phyloP scores from a whole-genome alignment of 2,329 filamentous ascomycete genomes.

The Pseudophaeomoniella oleicola region DNA sequence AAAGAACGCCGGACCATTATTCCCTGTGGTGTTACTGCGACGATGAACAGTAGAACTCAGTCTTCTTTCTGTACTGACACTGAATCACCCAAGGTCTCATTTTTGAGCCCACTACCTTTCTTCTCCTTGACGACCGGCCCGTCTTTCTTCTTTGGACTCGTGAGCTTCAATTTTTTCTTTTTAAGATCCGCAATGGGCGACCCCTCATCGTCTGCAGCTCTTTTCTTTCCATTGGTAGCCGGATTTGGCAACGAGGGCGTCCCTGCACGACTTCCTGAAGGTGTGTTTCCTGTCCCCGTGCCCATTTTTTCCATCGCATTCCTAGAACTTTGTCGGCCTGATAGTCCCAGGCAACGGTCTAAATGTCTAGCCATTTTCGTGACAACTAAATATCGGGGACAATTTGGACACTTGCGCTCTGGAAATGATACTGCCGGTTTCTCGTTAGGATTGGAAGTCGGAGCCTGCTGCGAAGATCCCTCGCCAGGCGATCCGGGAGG shows the following conservation, averaged over 20 bases:
- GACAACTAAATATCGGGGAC: conserved; percentile 46
- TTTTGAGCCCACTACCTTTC: background rate
- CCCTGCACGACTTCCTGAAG: conserved; percentile 25
- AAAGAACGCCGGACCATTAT: background rate
- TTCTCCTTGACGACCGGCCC: background rate
- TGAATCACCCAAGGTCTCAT: background rate
- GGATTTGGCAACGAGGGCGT: conserved; percentile 18
- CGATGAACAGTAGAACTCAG: no score
- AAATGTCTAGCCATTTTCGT: conserved; percentile 46
- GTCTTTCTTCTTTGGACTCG: background rate
- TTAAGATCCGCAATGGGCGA: background rate
- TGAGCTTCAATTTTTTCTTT: background rate
- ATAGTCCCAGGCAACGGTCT: conserved; percentile 45
- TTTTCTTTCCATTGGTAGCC: conserved; percentile 10
- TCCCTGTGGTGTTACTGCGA: no score
- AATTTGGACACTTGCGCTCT: conserved; percentile 39
- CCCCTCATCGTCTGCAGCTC: background rate
- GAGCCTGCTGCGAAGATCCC: conserved; percentile 3
- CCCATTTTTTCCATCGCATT: conserved; percentile 33
- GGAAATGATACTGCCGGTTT: conserved; percentile 21
- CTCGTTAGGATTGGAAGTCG: conserved; percentile 3
- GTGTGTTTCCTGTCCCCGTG: conserved; percentile 26
- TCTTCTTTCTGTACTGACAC: background rate
- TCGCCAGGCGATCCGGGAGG: conserved; percentile 13
- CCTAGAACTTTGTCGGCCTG: conserved; percentile 34